Evolutionary conservation across 352 stramenopile genomes (phyloP).

Genomic region (Pythium utonaiense): DNA sequence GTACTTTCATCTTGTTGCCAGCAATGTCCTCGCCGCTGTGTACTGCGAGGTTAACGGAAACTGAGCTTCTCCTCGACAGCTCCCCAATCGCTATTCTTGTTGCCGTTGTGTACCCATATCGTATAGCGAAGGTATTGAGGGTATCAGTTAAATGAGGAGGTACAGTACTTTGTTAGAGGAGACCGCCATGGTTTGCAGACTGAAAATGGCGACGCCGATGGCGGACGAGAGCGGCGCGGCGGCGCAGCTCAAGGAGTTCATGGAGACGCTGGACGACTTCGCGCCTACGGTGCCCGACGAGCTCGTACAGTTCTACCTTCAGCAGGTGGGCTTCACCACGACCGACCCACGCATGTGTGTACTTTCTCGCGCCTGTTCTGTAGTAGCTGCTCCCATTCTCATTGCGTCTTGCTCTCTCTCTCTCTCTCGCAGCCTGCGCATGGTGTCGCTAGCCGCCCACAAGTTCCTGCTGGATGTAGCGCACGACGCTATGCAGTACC

Average conservation of each 20-base stretch:
- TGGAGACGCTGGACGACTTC: constrained; percentile 58
- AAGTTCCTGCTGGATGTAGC: constrained; percentile 81
- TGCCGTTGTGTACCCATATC: constrained; percentile 2
- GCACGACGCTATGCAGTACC: constrained; percentile 78
- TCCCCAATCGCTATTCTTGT: too few species aligned
- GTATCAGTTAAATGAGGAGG: not conserved
- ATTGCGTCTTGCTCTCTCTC: too few species aligned
- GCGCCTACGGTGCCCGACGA: constrained; percentile 70
- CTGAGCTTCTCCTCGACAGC: too few species aligned
- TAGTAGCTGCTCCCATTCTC: not conserved
- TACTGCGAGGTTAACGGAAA: too few species aligned
- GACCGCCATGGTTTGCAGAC: too few species aligned
- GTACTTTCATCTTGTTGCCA: not conserved
- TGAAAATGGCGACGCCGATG: not conserved
- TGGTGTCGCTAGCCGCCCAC: constrained; percentile 68
- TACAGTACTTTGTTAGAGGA: too few species aligned
- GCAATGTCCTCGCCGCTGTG: not conserved
- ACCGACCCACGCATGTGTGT: constrained; percentile 62
- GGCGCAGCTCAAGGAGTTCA: constrained; percentile 60
- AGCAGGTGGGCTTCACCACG: constrained; percentile 62
- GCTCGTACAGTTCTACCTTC: constrained; percentile 72
- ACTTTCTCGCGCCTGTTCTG: not conserved
- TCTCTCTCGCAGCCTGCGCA: constrained; percentile 61
- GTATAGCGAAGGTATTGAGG: not conserved
- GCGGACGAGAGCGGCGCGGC: constrained; percentile 13